Evolutionary conservation across 1,284 basidiomycete genomes (phyloP), one percentile per base, ranked within the genome.

Genomic region (Athelia sp.): DNA sequence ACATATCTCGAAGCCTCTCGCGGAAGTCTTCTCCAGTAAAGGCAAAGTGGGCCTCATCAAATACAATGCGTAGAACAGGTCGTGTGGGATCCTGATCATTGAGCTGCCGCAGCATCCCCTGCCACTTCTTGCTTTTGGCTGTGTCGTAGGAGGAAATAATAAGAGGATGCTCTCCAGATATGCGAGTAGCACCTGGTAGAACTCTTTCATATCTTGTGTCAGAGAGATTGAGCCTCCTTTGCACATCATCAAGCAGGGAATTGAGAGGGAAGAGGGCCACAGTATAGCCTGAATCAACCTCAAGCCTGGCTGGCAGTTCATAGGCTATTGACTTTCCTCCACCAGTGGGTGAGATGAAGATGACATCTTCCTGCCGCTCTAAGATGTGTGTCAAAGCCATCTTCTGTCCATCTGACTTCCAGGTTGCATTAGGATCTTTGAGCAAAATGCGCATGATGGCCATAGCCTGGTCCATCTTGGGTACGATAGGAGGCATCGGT

Each of bases 251-350:
- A 21, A 61, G 47, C 2, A 60, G 44, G 9, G 52, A 32, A 1
- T 45, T 31, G 11, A 59, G 49, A 0, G 59, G 60, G 9, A 58
- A 15, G 6, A 60, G 35, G 13, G 58, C 26, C 6, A 61, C 51
- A 0, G 56, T 62, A 26, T 53, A 34, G 8, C 23, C 29, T 4
- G 43, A 10, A 4, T 13, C 26, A 29, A 13, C 26, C 21, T 60
- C 57, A 1, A 61, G 13, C 4, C 56, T 13, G 0, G 56, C 3
- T 0, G 61, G 59, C 9, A 61, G 43, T 4, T 60, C 17, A 1
- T 52, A 53, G 2, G 54, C 18, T 43, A 55, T 49, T 0, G 54
- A 57, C 46, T 62, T 62, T n/a, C 61, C 61, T 1, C 52, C 24
- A 2, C 53, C 55, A 6, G 61, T 62, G 0, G 42, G 50, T 0